Conservation (phyloP, 1,284 basidiomycete genomes). For the Amylostereum chailletii region DNA sequence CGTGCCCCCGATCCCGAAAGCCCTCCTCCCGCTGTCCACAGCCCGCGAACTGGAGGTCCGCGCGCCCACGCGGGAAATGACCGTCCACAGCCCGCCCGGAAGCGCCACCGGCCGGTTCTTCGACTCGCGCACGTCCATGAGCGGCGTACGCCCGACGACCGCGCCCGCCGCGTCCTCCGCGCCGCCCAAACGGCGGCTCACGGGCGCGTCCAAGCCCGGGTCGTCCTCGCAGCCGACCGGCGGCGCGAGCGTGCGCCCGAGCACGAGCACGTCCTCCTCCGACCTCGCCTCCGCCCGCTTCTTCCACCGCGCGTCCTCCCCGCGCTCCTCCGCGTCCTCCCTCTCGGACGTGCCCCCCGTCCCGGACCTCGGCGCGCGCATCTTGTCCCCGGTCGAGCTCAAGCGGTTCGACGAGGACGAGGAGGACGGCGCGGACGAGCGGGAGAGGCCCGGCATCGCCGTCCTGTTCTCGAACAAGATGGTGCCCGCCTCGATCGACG, state of each 20-base stretch:
- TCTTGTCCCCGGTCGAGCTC: slow-evolving; percentile 44
- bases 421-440: slow-evolving; percentile 2
- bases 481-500: slow-evolving; percentile 37
- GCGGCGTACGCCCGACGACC: slow-evolving; percentile 17
- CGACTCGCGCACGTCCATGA: slow-evolving; percentile 23
- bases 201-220: neutral
- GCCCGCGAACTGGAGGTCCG: slow-evolving; percentile 18
- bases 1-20: slow-evolving; percentile 50
- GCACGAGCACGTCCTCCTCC: slow-evolving; percentile 39
- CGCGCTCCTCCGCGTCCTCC: slow-evolving; percentile 49
- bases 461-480: slow-evolving; percentile 33
- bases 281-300: slow-evolving; percentile 44
- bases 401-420: slow-evolving; percentile 16
- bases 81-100: slow-evolving; percentile 7
- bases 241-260: slow-evolving; percentile 18
- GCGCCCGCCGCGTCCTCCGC: slow-evolving; percentile 7
- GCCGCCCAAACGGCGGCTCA: neutral
- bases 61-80: slow-evolving; percentile 3
- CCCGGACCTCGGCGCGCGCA: slow-evolving; percentile 28
- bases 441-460: slow-evolving; percentile 28
- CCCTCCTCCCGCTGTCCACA: slow-evolving; percentile 15
- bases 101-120: slow-evolving; percentile 16
- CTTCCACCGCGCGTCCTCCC: slow-evolving; percentile 38
- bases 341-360: slow-evolving; percentile 29
- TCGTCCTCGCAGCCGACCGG: neutral